A percentile compares a stretch with the other conserved stretches of the same genome.
These are phyloP conservation scores for Geranium rotundifolium DNA, from an alignment of 345 rosid genomes.

Conservation along the genomic window DNA sequence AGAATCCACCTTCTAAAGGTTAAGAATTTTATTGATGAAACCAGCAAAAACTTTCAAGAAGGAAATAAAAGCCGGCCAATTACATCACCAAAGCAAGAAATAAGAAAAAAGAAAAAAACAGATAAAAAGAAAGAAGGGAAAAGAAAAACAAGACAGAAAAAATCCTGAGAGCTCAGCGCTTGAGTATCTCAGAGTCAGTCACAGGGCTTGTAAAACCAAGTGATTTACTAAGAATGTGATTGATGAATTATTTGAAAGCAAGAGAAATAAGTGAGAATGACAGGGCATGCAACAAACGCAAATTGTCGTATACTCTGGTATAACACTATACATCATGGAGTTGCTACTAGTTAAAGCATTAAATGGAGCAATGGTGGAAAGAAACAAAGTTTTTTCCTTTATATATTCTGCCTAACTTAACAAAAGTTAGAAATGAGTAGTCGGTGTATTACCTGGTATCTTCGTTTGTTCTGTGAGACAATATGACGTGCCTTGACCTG, in stretches of 20 bases:
- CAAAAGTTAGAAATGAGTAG: background rate
- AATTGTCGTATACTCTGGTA: background rate
- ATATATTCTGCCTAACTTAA: background rate
- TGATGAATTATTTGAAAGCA: background rate
- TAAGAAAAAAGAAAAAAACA: too few relatives aligned
- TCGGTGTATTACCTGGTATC: constrained; percentile 58
- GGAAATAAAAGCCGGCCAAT: too few relatives aligned
- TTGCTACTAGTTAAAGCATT: background rate
- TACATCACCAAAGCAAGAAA: too few relatives aligned
- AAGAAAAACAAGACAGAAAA: too few relatives aligned
- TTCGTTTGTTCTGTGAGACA: constrained; percentile 90
- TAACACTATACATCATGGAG: background rate
- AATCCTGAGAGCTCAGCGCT: too few relatives aligned
- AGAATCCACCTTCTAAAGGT: too few relatives aligned
- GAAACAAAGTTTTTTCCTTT: background rate
- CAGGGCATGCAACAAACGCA: background rate
- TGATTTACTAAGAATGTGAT: background rate
- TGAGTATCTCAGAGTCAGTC: too few relatives aligned
- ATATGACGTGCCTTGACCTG: constrained; percentile 92
- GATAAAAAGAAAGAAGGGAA: too few relatives aligned
- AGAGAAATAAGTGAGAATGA: background rate
- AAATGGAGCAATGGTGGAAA: background rate
- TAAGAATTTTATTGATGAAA: too few relatives aligned
- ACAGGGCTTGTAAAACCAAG: too few relatives aligned
- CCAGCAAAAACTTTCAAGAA: too few relatives aligned